phyloP scores from a whole-genome alignment of 148 eudicot species.

The Persicaria maculosa region DNA sequence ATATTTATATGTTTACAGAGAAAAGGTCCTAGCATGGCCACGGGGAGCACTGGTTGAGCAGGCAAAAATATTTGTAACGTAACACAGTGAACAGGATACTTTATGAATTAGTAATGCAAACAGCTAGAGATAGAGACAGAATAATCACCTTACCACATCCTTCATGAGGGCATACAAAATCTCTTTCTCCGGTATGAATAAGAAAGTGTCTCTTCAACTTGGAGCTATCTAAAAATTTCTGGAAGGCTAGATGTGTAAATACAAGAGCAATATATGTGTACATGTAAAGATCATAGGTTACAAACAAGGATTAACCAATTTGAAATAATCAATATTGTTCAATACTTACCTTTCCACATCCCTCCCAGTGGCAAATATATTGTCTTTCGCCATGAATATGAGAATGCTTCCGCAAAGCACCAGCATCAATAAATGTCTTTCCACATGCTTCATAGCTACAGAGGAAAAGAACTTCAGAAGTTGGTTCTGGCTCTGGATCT shows the following conservation, averaged over 20 bases:
- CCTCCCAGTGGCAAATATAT: slow-evolving; percentile 74
- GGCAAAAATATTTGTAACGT: background rate
- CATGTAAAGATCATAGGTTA: background rate
- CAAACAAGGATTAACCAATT: background rate
- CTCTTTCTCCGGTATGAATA: slow-evolving; percentile 96
- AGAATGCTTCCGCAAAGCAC: slow-evolving; percentile 89
- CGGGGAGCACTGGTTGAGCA: background rate
- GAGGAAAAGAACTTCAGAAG: slow-evolving; percentile 95
- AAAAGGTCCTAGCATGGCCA: background rate
- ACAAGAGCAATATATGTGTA: background rate
- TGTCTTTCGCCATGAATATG: slow-evolving; percentile 97
- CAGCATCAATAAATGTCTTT: slow-evolving; percentile 96
- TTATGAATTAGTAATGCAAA: background rate
- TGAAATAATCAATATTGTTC: background rate
- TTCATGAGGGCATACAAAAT: slow-evolving; percentile 84
- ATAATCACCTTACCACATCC: slow-evolving; percentile 94
- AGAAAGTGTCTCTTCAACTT: slow-evolving; percentile 93
- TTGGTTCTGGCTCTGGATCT: slow-evolving; percentile 91
- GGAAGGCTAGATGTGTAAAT: slow-evolving; percentile 24
- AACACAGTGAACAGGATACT: background rate
- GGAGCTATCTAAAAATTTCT: slow-evolving; percentile 99
- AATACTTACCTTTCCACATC: slow-evolving; percentile 74
- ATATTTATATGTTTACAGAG: background rate
- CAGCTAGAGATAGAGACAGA: slow-evolving; percentile 12
- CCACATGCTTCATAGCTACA: slow-evolving; percentile 97